Conservation (phyloP, 2,329 filamentous ascomycete genomes). For the Paecilomyces sp. region DNA sequence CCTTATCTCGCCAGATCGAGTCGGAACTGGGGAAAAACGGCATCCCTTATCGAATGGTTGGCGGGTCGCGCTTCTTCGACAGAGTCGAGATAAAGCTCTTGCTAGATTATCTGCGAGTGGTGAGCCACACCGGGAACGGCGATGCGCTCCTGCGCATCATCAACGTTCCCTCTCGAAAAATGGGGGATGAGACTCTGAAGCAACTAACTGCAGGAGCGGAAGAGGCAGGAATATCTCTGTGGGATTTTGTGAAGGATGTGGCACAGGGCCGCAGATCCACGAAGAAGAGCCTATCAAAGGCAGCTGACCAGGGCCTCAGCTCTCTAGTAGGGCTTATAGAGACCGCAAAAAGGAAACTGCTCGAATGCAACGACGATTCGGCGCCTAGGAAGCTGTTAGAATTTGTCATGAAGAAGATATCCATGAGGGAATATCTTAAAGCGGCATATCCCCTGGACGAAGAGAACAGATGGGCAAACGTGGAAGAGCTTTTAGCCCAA, state of each 20-base stretch:
- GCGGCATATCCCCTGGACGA: constrained; percentile 65
- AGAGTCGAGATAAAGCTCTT: constrained; percentile 80
- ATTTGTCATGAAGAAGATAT: constrained; percentile 56
- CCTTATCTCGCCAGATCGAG: constrained; percentile 80
- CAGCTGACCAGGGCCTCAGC: constrained; percentile 51
- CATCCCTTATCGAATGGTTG: constrained; percentile 87
- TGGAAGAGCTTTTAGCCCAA: constrained; percentile 78
- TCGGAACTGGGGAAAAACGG: constrained; percentile 70
- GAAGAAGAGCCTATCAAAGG: constrained; percentile 48
- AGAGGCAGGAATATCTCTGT: constrained; percentile 60
- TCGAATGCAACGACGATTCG: constrained; percentile 32
- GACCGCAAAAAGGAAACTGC: constrained; percentile 48
- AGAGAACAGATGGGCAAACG: constrained; percentile 77
- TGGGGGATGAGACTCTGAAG: constrained; percentile 74
- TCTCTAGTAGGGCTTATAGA: constrained; percentile 55
- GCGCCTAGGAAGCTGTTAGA: constrained; percentile 46
- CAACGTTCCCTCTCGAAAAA: constrained; percentile 72
- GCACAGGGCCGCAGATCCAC: constrained; percentile 46
- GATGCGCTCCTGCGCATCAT: constrained; percentile 78
- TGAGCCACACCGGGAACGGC: constrained; percentile 78
- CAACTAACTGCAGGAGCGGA: constrained; percentile 71
- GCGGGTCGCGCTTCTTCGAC: constrained; percentile 86
- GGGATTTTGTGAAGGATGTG: constrained; percentile 61
- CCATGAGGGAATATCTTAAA: constrained; percentile 67
- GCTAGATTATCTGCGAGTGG: constrained; percentile 79